Base-by-base conservation (phyloP, 2,329 filamentous ascomycete species). In the Botrytis galanthina region DNA sequence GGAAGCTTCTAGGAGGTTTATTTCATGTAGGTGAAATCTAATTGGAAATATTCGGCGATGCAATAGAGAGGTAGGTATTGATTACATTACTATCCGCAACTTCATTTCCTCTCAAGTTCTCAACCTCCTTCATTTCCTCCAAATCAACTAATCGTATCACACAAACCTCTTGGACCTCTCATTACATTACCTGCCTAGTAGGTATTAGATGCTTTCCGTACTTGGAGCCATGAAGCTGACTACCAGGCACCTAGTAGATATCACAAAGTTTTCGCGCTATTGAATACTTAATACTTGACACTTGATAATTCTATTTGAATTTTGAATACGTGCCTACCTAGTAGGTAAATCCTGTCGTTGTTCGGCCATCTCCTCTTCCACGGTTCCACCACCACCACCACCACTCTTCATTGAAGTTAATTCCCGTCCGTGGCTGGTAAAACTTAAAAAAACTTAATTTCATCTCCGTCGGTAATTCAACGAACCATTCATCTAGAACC, bases 341-440 rank as follows among this genome's bases (percentile, higher is more conserved):
- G n/a, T n/a, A 29, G n/a, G 51, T 18, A 57, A 29, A 29, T 29
- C 16, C 37, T 63, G 42, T 39, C 10, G 8, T 39, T 12, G 51
- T 29, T 29, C n/a, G 51, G 14, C 14, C 51, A 29, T n/a, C n/a
- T 26, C 37, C 14, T 32, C 20, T 35, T 42, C 22, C 35, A 35
- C 4, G 3, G 4, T 35, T 42, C 22, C 35, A 35, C 4, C 35
- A 35, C 35, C n/a, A n/a, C 35, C 26, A 26, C 39, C 18, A 32
- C 61, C 62, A 67, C 46, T 54, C 35, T 67, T 39, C 14, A 48
- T n/a, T n/a, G n/a, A n/a, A n/a, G n/a, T n/a, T n/a, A n/a, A n/a
- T 67, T 48, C 46, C 14, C 51, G 37, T 37, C 37, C 37, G 64
- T 54, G 64, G 64, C 64, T 54, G 46, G 61, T 63, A 63, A 63